These are phyloP conservation scores for Suhomyces faveliae DNA, from an alignment of 805 yeast species.

Conservation along the genomic window DNA sequence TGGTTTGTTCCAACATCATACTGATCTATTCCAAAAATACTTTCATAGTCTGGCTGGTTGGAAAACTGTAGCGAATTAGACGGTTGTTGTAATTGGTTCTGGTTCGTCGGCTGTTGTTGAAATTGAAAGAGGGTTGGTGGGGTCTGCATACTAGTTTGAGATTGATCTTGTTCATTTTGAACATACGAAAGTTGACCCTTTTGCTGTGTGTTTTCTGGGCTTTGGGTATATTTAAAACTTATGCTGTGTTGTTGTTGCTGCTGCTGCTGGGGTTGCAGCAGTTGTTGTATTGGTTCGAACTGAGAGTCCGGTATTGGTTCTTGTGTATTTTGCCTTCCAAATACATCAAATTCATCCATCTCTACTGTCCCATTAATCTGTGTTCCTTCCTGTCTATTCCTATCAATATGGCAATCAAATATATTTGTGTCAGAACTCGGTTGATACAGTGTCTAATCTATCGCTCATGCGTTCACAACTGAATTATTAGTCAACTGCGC, in stretches of 20 bases:
- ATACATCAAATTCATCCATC: conserved; percentile 6
- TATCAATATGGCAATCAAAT: not conserved
- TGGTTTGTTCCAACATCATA: conserved; percentile 1
- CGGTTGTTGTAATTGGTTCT: not conserved
- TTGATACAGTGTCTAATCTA: not conserved
- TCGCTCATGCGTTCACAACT: not conserved
- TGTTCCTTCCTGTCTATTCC: not conserved
- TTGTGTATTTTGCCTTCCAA: conserved; percentile 2
- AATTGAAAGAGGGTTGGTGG: not conserved
- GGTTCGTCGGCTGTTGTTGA: not conserved
- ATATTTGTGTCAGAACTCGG: not conserved
- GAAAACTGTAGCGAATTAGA: conserved; percentile 1
- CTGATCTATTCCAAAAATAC: conserved; percentile 7
- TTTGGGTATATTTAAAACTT: not conserved
- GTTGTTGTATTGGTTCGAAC: conserved; percentile 3
- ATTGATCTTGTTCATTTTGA: not conserved
- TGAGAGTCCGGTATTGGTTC: not conserved
- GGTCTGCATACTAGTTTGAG: not conserved
- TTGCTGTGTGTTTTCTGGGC: not conserved
- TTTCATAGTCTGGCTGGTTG: conserved; percentile 7
- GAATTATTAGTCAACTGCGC: not conserved
- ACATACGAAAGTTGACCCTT: not conserved
- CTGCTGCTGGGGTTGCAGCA: not conserved
- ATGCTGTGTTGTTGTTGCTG: not conserved
- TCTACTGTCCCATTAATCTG: not conserved